Evolutionary conservation across 106 monocot genomes (phyloP).

Genomic region (Amphibolis antarctica): DNA sequence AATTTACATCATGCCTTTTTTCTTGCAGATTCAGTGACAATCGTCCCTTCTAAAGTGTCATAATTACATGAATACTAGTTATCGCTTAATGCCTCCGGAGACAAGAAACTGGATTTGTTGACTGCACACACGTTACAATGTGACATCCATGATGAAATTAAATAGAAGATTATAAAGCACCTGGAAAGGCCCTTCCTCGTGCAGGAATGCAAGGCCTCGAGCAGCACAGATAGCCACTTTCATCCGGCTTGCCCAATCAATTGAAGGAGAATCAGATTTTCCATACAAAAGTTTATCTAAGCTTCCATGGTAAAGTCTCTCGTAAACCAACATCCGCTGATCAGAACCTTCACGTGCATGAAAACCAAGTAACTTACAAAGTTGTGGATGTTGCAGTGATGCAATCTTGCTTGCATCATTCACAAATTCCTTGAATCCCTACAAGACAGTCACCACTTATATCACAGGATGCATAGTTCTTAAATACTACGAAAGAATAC

Average conservation of each 20-base stretch:
- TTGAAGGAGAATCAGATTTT: constrained; percentile 56
- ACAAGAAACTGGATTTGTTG: no score
- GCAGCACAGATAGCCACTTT: constrained; percentile 83
- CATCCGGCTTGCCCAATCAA: constrained; percentile 78
- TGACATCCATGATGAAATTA: background rate
- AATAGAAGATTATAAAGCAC: constrained; percentile 17
- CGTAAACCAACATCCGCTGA: constrained; percentile 73
- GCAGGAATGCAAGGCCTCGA: constrained; percentile 74
- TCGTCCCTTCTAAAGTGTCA: no score
- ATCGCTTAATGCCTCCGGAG: no score
- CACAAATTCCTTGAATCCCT: constrained; percentile 78
- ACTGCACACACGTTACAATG: no score
- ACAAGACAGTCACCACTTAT: constrained; percentile 4
- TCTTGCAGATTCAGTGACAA: no score
- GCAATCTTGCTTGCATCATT: constrained; percentile 58
- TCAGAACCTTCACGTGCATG: constrained; percentile 74
- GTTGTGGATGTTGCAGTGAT: constrained; percentile 64
- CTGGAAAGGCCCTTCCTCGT: constrained; percentile 98
- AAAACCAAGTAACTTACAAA: constrained; percentile 83
- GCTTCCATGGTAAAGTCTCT: constrained; percentile 74
- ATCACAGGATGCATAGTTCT: background rate
- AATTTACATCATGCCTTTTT: no score
- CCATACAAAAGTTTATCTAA: constrained; percentile 65
- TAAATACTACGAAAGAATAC: no score
- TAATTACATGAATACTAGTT: no score